Evolutionary conservation across 345 rosid species (phyloP).

Genomic region (Citrus sp.): DNA sequence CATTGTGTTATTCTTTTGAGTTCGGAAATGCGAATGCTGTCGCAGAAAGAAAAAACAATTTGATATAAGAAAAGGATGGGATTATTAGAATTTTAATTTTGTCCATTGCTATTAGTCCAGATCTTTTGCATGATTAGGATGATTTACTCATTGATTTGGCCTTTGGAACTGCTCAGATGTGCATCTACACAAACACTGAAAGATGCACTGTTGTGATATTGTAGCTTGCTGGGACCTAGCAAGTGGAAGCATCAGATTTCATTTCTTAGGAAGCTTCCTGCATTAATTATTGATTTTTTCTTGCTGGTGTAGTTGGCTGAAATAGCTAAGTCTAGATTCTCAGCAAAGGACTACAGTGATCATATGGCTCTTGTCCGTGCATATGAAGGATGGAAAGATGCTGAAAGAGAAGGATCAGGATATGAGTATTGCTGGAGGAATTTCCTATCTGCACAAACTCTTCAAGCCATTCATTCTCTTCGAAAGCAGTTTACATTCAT

Average conservation of each 20-base stretch:
- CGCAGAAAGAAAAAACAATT: background rate
- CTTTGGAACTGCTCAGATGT: background rate
- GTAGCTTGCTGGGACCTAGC: background rate
- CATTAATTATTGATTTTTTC: constrained; percentile 8
- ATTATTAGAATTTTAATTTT: background rate
- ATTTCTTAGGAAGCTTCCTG: background rate
- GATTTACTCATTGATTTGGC: background rate
- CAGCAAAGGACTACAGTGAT: constrained; percentile 97
- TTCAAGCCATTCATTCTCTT: constrained; percentile 94
- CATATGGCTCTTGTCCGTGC: constrained; percentile 99
- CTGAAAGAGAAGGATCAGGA: constrained; percentile 90
- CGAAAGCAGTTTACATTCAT: constrained; percentile 86
- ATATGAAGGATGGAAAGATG: constrained; percentile 98
- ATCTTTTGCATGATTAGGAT: background rate
- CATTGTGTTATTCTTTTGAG: background rate
- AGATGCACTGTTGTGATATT: background rate
- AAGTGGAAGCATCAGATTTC: background rate
- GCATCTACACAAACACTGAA: background rate
- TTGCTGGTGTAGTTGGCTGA: constrained; percentile 69
- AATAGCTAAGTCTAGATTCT: constrained; percentile 91
- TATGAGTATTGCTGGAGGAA: constrained; percentile 99
- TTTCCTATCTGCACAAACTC: constrained; percentile 91
- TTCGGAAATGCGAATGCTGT: background rate
- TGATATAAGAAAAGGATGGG: background rate
- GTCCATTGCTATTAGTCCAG: background rate